Evolutionary conservation across 345 rosid genomes (phyloP).

Genomic region (Ceriops decandra): DNA sequence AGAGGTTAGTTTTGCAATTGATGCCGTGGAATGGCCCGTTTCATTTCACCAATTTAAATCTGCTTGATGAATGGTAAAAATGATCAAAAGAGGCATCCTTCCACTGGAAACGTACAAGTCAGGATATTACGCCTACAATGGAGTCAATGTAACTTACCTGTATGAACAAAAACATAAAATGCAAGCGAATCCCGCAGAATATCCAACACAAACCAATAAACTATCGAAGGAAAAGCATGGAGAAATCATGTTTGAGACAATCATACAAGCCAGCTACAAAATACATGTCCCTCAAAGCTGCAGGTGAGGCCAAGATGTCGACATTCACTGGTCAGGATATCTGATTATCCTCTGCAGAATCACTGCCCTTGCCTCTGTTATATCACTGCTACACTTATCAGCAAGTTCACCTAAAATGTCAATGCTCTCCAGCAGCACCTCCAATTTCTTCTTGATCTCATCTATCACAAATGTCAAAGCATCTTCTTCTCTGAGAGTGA

Average conservation of each 20-base stretch:
- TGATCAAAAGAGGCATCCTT: no score
- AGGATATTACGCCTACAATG: no score
- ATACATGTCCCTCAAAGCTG: not conserved
- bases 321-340: constrained; percentile 35
- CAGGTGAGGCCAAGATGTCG: constrained; percentile 14
- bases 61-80: no score
- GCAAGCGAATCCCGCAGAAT: no score
- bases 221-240: not conserved
- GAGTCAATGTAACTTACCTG: no score
- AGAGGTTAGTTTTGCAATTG: no score
- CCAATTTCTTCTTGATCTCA: constrained; percentile 75
- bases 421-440: constrained; percentile 46
- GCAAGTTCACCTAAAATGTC: constrained; percentile 63
- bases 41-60: no score
- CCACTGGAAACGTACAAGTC: no score
- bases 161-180: no score
- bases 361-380: constrained; percentile 67
- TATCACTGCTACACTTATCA: constrained; percentile 58
- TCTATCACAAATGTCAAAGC: constrained; percentile 59
- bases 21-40: no score
- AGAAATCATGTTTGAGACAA: not conserved
- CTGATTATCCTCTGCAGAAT: constrained; percentile 59
- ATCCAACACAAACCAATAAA: no score
- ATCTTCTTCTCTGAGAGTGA: constrained; percentile 52
- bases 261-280: not conserved